phyloP scores from a whole-genome alignment of 1,284 basidiomycete species.

The Cystobasidium pallidum region DNA sequence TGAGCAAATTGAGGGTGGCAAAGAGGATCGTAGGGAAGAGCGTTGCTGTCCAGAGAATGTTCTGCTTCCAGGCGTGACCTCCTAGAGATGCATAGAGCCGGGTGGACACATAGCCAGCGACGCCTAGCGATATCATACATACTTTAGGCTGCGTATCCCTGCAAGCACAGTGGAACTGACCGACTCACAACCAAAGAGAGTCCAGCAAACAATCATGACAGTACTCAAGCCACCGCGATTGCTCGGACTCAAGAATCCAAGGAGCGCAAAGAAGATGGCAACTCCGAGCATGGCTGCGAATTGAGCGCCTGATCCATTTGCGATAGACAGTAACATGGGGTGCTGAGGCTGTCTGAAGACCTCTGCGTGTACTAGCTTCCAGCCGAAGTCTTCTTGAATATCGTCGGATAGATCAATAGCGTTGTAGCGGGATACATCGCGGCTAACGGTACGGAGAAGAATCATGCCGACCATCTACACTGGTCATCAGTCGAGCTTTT shows the following conservation, averaged over 20 bases:
- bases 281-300: conserved; percentile 84
- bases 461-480: conserved; percentile 81
- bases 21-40: conserved; percentile 68
- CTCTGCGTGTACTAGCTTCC: conserved; percentile 96
- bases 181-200: conserved; percentile 75
- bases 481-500: conserved; percentile 25
- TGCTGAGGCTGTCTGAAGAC: conserved; percentile 85
- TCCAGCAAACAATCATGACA: conserved; percentile 95
- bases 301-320: conserved; percentile 89
- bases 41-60: conserved; percentile 61
- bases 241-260: conserved; percentile 95
- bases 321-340: conserved; percentile 77
- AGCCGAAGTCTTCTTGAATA: conserved; percentile 88
- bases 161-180: background rate
- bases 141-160: background rate
- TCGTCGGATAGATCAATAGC: conserved; percentile 68
- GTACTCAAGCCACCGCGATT: conserved; percentile 93
- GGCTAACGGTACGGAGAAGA: conserved; percentile 79
- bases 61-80: conserved; percentile 77
- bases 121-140: conserved; percentile 21
- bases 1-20: conserved; percentile 77
- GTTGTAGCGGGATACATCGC: conserved; percentile 95
- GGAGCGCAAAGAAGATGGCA: conserved; percentile 90
- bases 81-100: conserved; percentile 81
- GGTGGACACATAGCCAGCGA: conserved; percentile 87